These are phyloP conservation scores for Xenoacremonium recifei DNA, from an alignment of 2,329 filamentous ascomycete genomes.

Conservation along the genomic window DNA sequence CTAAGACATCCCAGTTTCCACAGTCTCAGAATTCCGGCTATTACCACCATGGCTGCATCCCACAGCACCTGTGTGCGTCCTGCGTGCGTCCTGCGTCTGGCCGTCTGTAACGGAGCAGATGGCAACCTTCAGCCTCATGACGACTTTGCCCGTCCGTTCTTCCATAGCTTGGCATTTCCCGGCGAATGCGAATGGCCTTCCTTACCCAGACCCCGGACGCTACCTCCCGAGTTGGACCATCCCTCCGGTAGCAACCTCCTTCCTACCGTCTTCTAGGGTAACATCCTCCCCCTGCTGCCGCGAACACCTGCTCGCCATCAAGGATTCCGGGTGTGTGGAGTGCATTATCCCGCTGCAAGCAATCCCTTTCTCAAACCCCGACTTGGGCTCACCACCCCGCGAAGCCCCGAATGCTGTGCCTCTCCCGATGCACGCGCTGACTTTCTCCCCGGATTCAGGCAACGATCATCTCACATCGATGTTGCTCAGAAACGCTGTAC, in stretches of 20 bases:
- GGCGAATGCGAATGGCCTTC: not conserved
- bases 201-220: constrained; percentile 5
- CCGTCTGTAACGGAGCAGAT: constrained; percentile 22
- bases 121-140: constrained; percentile 25
- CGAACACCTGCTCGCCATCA: constrained; percentile 16
- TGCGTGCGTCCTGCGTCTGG: constrained; percentile 22
- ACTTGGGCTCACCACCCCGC: constrained; percentile 1
- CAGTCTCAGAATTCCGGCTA: constrained; percentile 7
- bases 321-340: constrained; percentile 12
- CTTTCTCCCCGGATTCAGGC: not conserved
- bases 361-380: constrained; percentile 17
- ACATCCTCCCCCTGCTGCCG: constrained; percentile 19
- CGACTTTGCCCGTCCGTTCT: constrained; percentile 7
- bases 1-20: not conserved
- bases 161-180: not conserved
- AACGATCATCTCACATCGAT: not conserved
- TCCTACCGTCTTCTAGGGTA: constrained; percentile 13
- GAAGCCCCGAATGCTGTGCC: not conserved
- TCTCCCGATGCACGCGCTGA: not conserved
- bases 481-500: not conserved
- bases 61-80: too few species aligned
- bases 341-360: constrained; percentile 26
- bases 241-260: constrained; percentile 12
- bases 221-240: constrained; percentile 12
- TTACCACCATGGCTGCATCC: too few species aligned